These are phyloP conservation scores for Panellus pusillus DNA, from an alignment of 768 basidiomycete species.

Conservation along the genomic window DNA sequence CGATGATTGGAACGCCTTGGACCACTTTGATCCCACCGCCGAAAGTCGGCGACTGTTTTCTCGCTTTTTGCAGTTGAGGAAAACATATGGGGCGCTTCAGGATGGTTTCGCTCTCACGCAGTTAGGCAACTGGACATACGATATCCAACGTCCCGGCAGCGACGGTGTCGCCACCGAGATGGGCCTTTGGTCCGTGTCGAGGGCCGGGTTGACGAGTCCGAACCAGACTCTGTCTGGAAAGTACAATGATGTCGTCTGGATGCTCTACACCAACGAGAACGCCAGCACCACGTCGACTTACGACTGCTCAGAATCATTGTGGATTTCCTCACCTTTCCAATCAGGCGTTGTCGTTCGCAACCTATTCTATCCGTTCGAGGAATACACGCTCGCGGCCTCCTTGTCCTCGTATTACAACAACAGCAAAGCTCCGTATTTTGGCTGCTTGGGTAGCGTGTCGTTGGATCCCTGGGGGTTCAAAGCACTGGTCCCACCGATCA, in stretches of 20 bases:
- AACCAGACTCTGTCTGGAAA: constrained; percentile 63
- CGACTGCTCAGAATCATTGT: constrained; percentile 54
- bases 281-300: constrained; percentile 60
- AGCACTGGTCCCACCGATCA: constrained; percentile 66
- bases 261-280: constrained; percentile 88
- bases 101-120: constrained; percentile 85
- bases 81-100: constrained; percentile 68
- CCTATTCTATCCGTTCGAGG: constrained; percentile 81
- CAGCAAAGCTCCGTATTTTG: constrained; percentile 60
- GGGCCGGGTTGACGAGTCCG: constrained; percentile 49
- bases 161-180: constrained; percentile 79
- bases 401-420: constrained; percentile 61
- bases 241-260: constrained; percentile 71
- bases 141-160: constrained; percentile 81
- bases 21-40: constrained; percentile 91
- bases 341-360: constrained; percentile 67
- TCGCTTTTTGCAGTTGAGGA: constrained; percentile 72
- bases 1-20: constrained; percentile 90
- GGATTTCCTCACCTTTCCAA: constrained; percentile 81
- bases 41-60: constrained; percentile 72
- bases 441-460: constrained; percentile 67
- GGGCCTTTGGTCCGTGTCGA: constrained; percentile 83
- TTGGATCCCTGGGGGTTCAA: constrained; percentile 82
- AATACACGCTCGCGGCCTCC: constrained; percentile 66
- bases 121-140: constrained; percentile 82